These are phyloP conservation scores for Pelagophyceae sp. DNA, from an alignment of 352 stramenopile species.

Conservation along the genomic window DNA sequence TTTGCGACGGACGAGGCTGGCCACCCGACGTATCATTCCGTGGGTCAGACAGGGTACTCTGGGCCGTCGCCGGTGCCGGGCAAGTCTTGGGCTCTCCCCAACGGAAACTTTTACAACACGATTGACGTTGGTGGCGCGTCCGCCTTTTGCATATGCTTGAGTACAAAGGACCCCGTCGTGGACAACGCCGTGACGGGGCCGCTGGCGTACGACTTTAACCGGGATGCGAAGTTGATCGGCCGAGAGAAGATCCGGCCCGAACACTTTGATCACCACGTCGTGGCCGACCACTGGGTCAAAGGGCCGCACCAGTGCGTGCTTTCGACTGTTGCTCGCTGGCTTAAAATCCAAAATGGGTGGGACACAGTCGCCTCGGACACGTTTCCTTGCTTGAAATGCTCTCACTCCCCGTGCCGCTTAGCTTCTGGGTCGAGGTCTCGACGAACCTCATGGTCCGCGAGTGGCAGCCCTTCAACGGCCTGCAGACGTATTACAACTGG, in stretches of 20 bases:
- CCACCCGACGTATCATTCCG: neutral
- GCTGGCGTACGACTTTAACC: neutral
- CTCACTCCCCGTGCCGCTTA: too few species aligned
- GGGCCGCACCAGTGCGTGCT: neutral
- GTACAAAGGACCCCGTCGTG: neutral
- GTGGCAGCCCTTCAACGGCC: neutral
- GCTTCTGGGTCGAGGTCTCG: neutral
- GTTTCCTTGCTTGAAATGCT: too few species aligned
- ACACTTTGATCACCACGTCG: neutral
- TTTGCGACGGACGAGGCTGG: neutral
- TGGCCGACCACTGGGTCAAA: neutral
- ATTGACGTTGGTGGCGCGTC: neutral
- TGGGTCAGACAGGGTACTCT: neutral
- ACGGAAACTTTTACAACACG: neutral
- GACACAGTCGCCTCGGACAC: too few species aligned
- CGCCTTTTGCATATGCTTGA: neutral
- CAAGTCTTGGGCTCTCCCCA: neutral
- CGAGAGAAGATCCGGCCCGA: neutral
- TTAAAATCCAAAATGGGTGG: too few species aligned
- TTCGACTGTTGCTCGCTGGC: too few species aligned
- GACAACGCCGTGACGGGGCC: neutral
- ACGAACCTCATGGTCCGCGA: neutral
- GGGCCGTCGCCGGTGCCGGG: neutral
- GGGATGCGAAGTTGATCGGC: neutral
- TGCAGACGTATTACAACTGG: neutral